phyloP scores from a whole-genome alignment of 106 monocot genomes.

The Iris macrosiphon region DNA sequence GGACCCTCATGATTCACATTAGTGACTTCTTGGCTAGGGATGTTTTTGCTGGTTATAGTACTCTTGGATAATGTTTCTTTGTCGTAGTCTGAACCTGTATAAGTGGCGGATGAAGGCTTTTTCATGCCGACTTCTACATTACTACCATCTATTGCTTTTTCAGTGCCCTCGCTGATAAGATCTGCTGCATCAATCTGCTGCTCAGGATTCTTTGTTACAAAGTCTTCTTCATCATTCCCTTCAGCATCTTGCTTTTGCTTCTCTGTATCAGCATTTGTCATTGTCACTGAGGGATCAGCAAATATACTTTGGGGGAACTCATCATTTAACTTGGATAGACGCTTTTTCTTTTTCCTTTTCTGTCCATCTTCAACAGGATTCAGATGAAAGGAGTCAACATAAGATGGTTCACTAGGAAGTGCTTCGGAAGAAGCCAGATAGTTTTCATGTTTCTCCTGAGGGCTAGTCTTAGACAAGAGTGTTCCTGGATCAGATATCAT shows the following conservation, averaged over 20 bases:
- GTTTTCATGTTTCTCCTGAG: slow-evolving; percentile 6
- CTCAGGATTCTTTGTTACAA: not conserved
- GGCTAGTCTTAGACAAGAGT: not conserved
- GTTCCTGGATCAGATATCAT: slow-evolving; percentile 1
- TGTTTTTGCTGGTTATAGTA: not conserved
- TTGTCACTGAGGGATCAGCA: not conserved
- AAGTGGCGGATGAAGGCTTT: not conserved
- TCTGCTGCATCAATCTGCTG: not conserved
- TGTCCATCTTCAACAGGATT: slow-evolving; percentile 14
- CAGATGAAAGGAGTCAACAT: not conserved
- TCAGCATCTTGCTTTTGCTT: not conserved
- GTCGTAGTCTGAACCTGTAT: not conserved
- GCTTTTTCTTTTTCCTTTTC: slow-evolving; percentile 31
- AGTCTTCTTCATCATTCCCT: not conserved
- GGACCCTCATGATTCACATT: not conserved
- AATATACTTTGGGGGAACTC: slow-evolving; percentile 1
- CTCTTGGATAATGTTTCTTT: not conserved
- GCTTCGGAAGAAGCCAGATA: slow-evolving; percentile 4
- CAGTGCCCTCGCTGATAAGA: not conserved
- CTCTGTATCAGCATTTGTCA: not conserved
- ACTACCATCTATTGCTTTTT: not conserved
- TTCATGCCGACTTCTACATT: not conserved
- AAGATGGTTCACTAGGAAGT: not conserved
- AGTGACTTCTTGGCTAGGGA: not conserved
- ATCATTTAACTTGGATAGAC: slow-evolving; percentile 2